A percentile compares a stretch with the other conserved stretches of the same genome.
Evolutionary conservation across 2,329 filamentous ascomycete genomes (phyloP).

Genomic region (Sporothrix brasiliensis): DNA sequence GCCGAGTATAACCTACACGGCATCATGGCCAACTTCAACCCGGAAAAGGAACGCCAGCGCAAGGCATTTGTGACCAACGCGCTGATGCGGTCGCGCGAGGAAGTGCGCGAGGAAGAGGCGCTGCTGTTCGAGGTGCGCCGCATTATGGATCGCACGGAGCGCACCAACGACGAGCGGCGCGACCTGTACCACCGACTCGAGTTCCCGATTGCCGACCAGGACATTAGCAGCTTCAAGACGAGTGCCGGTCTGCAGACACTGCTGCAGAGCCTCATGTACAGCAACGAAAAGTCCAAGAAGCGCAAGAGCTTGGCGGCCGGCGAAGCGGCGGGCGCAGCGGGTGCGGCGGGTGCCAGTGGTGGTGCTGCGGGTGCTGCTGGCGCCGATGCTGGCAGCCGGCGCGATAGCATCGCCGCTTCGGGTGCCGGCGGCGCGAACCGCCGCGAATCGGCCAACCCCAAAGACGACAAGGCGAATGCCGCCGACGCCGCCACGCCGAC

Average conservation of each 20-base stretch:
- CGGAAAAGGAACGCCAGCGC: slow-evolving; percentile 73
- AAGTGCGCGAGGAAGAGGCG: slow-evolving; percentile 89
- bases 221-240: slow-evolving; percentile 76
- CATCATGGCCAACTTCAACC: slow-evolving; percentile 83
- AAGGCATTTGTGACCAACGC: slow-evolving; percentile 84
- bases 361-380: not conserved
- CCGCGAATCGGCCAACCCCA: slow-evolving; percentile 28
- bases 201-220: slow-evolving; percentile 70
- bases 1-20: slow-evolving; percentile 82
- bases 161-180: slow-evolving; percentile 82
- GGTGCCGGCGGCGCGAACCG: slow-evolving; percentile 37
- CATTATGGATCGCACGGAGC: slow-evolving; percentile 83
- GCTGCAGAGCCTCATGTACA: slow-evolving; percentile 74
- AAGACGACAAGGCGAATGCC: slow-evolving; percentile 11
- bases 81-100: slow-evolving; percentile 77
- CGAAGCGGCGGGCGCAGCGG: slow-evolving; percentile 54
- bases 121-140: slow-evolving; percentile 88
- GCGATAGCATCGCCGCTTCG: slow-evolving; percentile 59
- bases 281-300: slow-evolving; percentile 86
- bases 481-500: slow-evolving; percentile 30
- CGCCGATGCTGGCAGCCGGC: slow-evolving; percentile 46
- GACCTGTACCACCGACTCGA: slow-evolving; percentile 88
- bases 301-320: slow-evolving; percentile 69
- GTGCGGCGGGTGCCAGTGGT: slow-evolving; percentile 41
- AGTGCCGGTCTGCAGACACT: slow-evolving; percentile 78